phyloP scores from a whole-genome alignment of 495 filamentous ascomycete genomes.

The Clohesyomyces aquaticus region DNA sequence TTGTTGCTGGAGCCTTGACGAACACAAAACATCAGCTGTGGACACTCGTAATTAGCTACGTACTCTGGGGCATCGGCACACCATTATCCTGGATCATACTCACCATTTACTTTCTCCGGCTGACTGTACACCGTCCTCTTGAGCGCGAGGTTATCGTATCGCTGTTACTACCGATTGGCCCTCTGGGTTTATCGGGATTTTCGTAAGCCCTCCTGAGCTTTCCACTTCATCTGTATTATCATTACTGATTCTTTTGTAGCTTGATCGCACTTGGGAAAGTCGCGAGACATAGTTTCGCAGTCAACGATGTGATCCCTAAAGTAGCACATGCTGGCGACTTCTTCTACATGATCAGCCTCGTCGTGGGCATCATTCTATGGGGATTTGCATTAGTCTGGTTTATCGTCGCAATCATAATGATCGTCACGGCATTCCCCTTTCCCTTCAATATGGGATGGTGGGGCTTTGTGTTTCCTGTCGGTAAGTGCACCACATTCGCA shows the following conservation, averaged over 20 bases:
- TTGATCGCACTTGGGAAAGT: constrained; percentile 61
- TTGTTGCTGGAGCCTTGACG: constrained; percentile 59
- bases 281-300: constrained; percentile 55
- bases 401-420: constrained; percentile 59
- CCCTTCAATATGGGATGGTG: constrained; percentile 73
- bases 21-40: constrained; percentile 58
- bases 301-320: constrained; percentile 51
- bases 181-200: constrained; percentile 62
- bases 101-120: constrained; percentile 63
- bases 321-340: constrained; percentile 55
- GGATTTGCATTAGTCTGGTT: constrained; percentile 66
- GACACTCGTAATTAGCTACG: constrained; percentile 60
- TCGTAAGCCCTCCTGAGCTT: no score
- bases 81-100: constrained; percentile 60
- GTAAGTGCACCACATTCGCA: no score
- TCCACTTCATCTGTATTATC: no score
- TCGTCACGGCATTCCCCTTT: constrained; percentile 51
- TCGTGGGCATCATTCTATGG: constrained; percentile 63
- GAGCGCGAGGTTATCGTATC: constrained; percentile 63
- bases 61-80: constrained; percentile 63
- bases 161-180: constrained; percentile 65
- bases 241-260: no score
- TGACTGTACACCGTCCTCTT: constrained; percentile 61
- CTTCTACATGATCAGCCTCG: constrained; percentile 58
- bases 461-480: constrained; percentile 66